Evolutionary conservation across 1,284 basidiomycete genomes (phyloP).

Genomic region (Cerioporus squamosus): DNA sequence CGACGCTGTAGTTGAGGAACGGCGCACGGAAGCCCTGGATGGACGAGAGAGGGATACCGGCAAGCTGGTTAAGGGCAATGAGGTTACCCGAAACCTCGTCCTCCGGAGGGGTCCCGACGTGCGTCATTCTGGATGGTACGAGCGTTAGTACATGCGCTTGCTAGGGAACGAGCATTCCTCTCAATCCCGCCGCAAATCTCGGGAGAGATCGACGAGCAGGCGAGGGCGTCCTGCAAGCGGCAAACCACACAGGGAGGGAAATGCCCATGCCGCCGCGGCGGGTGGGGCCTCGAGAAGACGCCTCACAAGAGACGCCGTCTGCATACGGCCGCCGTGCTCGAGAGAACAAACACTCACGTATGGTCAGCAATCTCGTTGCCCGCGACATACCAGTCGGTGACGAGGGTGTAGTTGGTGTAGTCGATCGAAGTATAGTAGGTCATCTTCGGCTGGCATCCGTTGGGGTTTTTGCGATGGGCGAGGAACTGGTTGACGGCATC

Average conservation of each 20-base stretch:
- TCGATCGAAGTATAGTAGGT: conserved; percentile 76
- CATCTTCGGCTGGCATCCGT: conserved; percentile 79
- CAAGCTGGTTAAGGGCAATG: conserved; percentile 78
- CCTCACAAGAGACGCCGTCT: too few relatives aligned
- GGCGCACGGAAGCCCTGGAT: conserved; percentile 83
- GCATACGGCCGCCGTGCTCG: neutral
- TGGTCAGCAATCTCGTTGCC: conserved; percentile 91
- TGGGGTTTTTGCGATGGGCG: conserved; percentile 79
- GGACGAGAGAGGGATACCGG: conserved; percentile 74
- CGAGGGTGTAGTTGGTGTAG: conserved; percentile 80
- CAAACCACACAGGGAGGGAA: too few relatives aligned
- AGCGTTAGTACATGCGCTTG: neutral
- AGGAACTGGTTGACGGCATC: conserved; percentile 78
- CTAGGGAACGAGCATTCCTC: too few relatives aligned
- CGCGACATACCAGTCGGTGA: conserved; percentile 85
- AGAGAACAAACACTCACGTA: conserved; percentile 54
- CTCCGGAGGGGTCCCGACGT: conserved; percentile 64
- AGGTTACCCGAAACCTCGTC: conserved; percentile 82
- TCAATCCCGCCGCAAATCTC: too few relatives aligned
- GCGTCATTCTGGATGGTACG: conserved; percentile 73
- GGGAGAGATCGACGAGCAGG: too few relatives aligned
- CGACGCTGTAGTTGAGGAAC: conserved; percentile 69
- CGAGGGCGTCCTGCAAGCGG: too few relatives aligned
- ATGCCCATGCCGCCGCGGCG: too few relatives aligned
- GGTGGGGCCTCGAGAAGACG: too few relatives aligned